A percentile compares a stretch with the other conserved stretches of the same genome.
phyloP scores from a whole-genome alignment of 23 red algal genomes.

The Cyanidiococcus yangmingshanensis region DNA sequence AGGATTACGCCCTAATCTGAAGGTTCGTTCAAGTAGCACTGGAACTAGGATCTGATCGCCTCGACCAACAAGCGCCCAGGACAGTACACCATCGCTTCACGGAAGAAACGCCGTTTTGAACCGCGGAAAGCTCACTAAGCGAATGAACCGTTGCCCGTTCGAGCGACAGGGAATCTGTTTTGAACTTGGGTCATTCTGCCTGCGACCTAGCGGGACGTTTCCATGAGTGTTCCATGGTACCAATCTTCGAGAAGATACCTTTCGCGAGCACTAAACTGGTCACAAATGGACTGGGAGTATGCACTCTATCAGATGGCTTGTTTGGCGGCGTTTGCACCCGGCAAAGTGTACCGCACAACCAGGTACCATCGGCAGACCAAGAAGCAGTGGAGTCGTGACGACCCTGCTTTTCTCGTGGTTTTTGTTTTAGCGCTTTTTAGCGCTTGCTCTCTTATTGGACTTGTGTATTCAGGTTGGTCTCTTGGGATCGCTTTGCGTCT shows the following conservation, averaged over 20 bases:
- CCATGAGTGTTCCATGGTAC: background rate
- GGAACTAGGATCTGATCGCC: no score
- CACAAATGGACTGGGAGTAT: conserved; percentile 93
- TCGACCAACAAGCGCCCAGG: no score
- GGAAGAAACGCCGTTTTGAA: no score
- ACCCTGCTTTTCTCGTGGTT: conserved; percentile 20
- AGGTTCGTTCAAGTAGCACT: no score
- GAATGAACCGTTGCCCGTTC: no score
- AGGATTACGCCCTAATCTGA: no score
- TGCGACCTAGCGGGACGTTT: background rate
- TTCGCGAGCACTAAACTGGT: background rate
- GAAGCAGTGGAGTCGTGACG: conserved; percentile 98
- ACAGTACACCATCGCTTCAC: no score
- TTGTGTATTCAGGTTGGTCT: background rate
- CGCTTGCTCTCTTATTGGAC: background rate
- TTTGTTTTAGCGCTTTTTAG: background rate
- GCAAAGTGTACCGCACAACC: conserved; percentile 73
- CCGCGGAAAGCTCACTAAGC: no score
- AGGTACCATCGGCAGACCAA: conserved; percentile 97
- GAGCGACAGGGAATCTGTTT: no score
- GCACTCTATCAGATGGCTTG: conserved; percentile 89
- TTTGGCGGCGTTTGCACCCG: conserved; percentile 56
- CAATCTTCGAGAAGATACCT: background rate
- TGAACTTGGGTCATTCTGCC: no score
- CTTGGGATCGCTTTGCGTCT: no score